A percentile compares a stretch with the other conserved stretches of the same genome.
Evolutionary conservation across 345 rosid genomes (phyloP).

Genomic region (Pelargonium nanum): DNA sequence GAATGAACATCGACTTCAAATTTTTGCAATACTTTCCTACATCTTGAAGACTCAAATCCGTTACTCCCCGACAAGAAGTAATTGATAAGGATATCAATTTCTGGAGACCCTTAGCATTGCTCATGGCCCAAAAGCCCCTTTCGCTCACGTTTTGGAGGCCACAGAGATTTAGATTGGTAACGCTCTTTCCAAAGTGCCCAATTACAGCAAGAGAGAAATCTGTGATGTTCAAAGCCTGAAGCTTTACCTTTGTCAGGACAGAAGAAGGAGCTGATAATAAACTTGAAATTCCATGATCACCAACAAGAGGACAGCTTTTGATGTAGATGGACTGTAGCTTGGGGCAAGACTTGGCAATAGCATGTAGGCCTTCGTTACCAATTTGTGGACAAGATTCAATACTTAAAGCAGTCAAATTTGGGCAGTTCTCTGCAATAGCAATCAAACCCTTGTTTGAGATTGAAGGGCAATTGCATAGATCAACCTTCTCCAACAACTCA

Average conservation of each 20-base stretch:
- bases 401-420: constrained; percentile 37
- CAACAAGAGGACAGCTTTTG: constrained; percentile 60
- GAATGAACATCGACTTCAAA: constrained; percentile 59
- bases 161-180: constrained; percentile 34
- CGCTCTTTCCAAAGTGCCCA: constrained; percentile 56
- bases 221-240: constrained; percentile 59
- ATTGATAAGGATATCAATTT: constrained; percentile 36
- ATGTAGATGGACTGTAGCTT: constrained; percentile 42
- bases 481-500: constrained; percentile 53
- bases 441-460: constrained; percentile 51
- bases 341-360: constrained; percentile 48
- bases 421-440: constrained; percentile 52
- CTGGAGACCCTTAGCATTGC: constrained; percentile 53
- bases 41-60: constrained; percentile 58
- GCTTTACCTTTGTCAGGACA: constrained; percentile 42
- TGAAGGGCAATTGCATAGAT: constrained; percentile 48
- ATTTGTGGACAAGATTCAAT: constrained; percentile 49
- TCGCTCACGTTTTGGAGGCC: constrained; percentile 49
- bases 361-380: constrained; percentile 56
- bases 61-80: constrained; percentile 49
- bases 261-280: constrained; percentile 40
- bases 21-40: constrained; percentile 42
- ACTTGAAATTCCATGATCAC: constrained; percentile 61
- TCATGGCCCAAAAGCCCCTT: constrained; percentile 87
- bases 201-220: constrained; percentile 69